Evolutionary conservation across 2,329 filamentous ascomycete genomes (phyloP).

Genomic region (Calonectria pauciramosa): DNA sequence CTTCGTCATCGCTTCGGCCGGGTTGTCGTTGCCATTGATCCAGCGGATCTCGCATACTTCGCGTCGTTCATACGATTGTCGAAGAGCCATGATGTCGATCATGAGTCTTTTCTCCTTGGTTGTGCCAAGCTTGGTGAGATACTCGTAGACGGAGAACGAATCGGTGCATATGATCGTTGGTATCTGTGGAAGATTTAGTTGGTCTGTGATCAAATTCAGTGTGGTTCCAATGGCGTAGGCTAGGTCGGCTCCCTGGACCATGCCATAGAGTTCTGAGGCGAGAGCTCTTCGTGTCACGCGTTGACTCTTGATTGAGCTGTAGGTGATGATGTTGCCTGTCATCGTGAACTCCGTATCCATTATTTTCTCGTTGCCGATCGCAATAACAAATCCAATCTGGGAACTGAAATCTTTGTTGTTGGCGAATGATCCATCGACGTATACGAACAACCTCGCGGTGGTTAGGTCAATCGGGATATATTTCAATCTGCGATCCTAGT

Average conservation of each 20-base stretch:
- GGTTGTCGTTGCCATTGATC: neutral
- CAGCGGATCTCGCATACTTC: neutral
- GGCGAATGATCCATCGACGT: neutral
- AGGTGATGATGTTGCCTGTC: neutral
- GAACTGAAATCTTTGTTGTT: no score
- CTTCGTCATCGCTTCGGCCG: neutral
- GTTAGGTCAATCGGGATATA: neutral
- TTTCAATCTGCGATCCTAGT: neutral
- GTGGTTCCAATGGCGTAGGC: neutral
- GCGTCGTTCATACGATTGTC: neutral
- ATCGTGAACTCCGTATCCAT: neutral
- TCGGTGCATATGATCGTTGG: neutral
- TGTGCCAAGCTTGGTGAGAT: neutral
- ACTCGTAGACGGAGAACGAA: neutral
- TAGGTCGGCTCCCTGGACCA: neutral
- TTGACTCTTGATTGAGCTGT: neutral
- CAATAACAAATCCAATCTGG: no score
- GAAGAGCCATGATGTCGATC: neutral
- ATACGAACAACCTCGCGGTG: neutral
- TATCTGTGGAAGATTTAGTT: neutral
- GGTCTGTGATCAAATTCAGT: neutral
- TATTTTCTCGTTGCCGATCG: neutral
- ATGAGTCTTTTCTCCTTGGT: neutral
- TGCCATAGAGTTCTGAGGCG: neutral
- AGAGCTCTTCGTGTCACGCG: neutral